Evolutionary conservation across 2,329 filamentous ascomycete species (phyloP).

Genomic region (Clarireedia paspali): DNA sequence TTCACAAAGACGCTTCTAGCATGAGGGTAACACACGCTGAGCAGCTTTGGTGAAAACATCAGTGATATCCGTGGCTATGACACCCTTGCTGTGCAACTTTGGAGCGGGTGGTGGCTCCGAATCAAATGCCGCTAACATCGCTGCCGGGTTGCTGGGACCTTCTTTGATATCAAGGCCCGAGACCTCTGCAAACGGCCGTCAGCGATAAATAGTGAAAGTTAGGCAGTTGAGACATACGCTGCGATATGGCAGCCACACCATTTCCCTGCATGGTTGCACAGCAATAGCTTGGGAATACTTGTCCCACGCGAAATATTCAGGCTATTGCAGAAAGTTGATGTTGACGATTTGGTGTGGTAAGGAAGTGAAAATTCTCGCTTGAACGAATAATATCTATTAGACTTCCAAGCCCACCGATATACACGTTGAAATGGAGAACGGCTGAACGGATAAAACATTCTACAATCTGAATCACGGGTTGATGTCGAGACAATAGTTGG

Average conservation of each 20-base stretch:
- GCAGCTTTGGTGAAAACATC: conserved; percentile 45
- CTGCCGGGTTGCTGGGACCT: conserved; percentile 13
- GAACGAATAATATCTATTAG: neutral
- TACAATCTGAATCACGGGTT: neutral
- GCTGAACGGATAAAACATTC: too few relatives aligned
- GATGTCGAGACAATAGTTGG: neutral
- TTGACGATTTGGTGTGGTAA: neutral
- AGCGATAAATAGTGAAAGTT: conserved; percentile 8
- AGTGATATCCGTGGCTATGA: conserved; percentile 52
- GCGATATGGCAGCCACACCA: conserved; percentile 17
- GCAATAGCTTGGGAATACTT: neutral
- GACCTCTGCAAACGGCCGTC: conserved; percentile 18
- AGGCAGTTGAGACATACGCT: conserved; percentile 15
- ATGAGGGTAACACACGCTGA: conserved; percentile 36
- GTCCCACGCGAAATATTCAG: too few relatives aligned
- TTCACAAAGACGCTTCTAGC: neutral
- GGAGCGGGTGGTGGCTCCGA: conserved; percentile 26
- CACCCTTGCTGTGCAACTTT: conserved; percentile 34
- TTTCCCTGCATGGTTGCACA: conserved; percentile 21
- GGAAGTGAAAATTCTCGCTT: conserved; percentile 1
- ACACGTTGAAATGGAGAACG: too few relatives aligned
- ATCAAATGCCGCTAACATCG: conserved; percentile 20
- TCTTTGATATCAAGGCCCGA: conserved; percentile 24
- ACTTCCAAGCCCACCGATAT: too few relatives aligned
- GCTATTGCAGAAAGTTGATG: neutral